Percentiles rank a stretch among this genome's conserved stretches.
Conservation (phyloP, 176 grass and related monocot species). For the Raddia distichophylla region DNA sequence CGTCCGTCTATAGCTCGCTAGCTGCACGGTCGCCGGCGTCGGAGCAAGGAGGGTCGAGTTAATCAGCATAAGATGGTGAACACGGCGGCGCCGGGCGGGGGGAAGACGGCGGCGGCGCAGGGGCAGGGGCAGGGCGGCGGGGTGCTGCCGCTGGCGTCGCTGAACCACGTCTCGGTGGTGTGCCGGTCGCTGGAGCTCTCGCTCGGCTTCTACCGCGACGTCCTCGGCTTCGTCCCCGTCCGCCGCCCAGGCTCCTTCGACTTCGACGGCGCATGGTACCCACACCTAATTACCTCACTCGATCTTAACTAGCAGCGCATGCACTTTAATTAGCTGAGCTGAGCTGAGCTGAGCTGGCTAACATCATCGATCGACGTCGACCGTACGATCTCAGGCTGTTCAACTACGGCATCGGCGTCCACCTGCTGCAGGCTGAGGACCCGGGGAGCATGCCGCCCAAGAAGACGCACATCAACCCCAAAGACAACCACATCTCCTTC, state of each 20-base stretch:
- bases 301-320: too few species aligned
- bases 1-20: too few species aligned
- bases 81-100: conserved; percentile 3
- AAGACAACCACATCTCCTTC: conserved; percentile 95
- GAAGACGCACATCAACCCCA: conserved; percentile 85
- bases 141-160: conserved; percentile 59
- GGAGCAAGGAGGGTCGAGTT: not conserved
- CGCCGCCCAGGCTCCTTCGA: conserved; percentile 66
- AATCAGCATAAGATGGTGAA: conserved; percentile 36
- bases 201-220: conserved; percentile 71
- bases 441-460: conserved; percentile 52
- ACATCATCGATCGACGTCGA: too few species aligned
- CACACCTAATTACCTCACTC: not conserved
- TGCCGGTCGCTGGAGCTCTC: conserved; percentile 73
- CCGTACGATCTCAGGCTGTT: conserved; percentile 55
- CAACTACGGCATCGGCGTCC: conserved; percentile 85
- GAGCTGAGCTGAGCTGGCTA: too few species aligned
- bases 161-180: conserved; percentile 88
- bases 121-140: not conserved
- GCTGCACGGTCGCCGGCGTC: not conserved
- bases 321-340: too few species aligned
- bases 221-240: conserved; percentile 80
- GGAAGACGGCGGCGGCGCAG: conserved; percentile 17
- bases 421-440: conserved; percentile 70
- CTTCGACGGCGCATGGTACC: conserved; percentile 82